These are phyloP conservation scores for Tremellales sp. DNA, from an alignment of 1,284 basidiomycete species.

Conservation along the genomic window DNA sequence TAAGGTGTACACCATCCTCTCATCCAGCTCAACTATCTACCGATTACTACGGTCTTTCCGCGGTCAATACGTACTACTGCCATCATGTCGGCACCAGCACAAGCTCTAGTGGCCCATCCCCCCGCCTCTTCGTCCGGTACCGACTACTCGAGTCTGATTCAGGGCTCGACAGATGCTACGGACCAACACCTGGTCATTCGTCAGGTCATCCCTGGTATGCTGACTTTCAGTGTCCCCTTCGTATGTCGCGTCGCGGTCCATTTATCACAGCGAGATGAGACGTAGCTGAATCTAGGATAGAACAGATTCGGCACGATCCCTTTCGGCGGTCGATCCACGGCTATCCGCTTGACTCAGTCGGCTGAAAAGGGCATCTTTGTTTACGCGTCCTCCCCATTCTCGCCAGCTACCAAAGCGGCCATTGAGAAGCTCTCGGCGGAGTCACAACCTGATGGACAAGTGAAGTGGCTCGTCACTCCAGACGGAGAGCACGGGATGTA, in stretches of 20 bases:
- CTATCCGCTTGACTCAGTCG: slow-evolving; percentile 62
- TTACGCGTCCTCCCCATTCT: slow-evolving; percentile 76
- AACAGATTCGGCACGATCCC: slow-evolving; percentile 64
- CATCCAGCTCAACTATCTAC: too few species aligned
- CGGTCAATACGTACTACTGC: too few species aligned
- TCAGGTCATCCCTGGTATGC: slow-evolving; percentile 41
- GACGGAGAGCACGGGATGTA: slow-evolving; percentile 52
- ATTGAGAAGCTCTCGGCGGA: slow-evolving; percentile 62
- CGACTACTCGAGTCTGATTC: slow-evolving; percentile 7
- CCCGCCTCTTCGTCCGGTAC: too few species aligned
- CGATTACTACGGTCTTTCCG: too few species aligned
- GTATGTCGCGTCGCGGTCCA: slow-evolving; percentile 22
- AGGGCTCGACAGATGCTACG: slow-evolving; percentile 22
- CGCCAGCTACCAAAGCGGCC: slow-evolving; percentile 65
- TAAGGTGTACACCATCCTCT: too few species aligned
- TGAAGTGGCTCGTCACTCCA: slow-evolving; percentile 58
- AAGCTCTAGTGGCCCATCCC: too few species aligned
- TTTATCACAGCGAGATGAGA: not conserved
- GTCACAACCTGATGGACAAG: slow-evolving; percentile 48
- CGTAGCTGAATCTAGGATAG: slow-evolving; percentile 6
- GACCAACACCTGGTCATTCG: slow-evolving; percentile 43
- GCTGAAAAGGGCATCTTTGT: slow-evolving; percentile 67
- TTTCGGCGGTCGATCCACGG: slow-evolving; percentile 76
- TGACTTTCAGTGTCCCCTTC: slow-evolving; percentile 48
- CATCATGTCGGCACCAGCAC: too few species aligned